Evolutionary conservation across 305 asterid genomes (phyloP).

Genomic region (Ruellia speciosa): DNA sequence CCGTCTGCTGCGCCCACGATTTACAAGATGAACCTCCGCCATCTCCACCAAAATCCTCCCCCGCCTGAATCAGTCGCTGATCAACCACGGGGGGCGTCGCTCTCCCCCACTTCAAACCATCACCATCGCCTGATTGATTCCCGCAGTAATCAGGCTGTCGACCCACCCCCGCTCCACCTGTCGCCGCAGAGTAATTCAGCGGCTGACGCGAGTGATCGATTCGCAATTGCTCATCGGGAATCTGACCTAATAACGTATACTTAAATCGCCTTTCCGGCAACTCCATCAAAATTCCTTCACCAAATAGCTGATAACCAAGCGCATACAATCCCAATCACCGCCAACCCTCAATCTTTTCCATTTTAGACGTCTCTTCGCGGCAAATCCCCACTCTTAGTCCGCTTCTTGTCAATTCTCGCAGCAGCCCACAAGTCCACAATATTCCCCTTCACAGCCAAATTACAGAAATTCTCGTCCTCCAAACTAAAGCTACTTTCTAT

Average conservation of each 20-base stretch:
- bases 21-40: slow-evolving; percentile 49
- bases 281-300: neutral
- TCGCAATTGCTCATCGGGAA: neutral
- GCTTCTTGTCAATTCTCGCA: neutral
- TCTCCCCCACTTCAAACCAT: slow-evolving; percentile 35
- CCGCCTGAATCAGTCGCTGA: no score
- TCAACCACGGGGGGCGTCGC: no score
- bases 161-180: neutral
- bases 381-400: neutral
- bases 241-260: neutral
- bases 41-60: slow-evolving; percentile 35
- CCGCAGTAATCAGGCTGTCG: slow-evolving; percentile 28
- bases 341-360: neutral
- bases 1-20: slow-evolving; percentile 99
- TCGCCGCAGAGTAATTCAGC: neutral
- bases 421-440: no score
- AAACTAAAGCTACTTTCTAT: no score
- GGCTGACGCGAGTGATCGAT: neutral
- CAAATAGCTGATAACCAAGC: neutral
- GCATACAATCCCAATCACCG: neutral
- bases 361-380: neutral
- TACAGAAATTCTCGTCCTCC: no score
- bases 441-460: no score
- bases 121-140: slow-evolving; percentile 42
- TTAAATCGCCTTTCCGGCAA: neutral